These are phyloP conservation scores for Podaxis rugospora DNA, from an alignment of 768 basidiomycete genomes.

Conservation along the genomic window DNA sequence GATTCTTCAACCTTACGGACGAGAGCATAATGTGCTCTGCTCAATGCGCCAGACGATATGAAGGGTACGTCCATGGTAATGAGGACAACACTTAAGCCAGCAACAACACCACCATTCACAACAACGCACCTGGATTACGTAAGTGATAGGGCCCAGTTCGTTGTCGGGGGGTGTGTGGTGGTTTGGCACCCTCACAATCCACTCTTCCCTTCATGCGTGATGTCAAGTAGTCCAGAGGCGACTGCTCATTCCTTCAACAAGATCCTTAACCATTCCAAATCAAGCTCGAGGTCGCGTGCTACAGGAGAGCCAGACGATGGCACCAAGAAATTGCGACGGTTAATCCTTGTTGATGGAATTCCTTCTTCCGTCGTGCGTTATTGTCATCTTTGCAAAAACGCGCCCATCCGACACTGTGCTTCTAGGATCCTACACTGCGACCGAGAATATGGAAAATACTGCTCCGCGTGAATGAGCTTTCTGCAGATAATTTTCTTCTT, in stretches of 20 bases:
- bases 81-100: not conserved
- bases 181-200: not conserved
- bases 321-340: slow-evolving; percentile 77
- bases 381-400: not conserved
- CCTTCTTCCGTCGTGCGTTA: slow-evolving; percentile 69
- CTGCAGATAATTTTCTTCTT: slow-evolving; percentile 69
- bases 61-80: slow-evolving; percentile 69
- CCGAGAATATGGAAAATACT: slow-evolving; percentile 95
- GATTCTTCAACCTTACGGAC: slow-evolving; percentile 71
- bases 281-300: slow-evolving; percentile 58
- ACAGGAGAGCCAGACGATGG: slow-evolving; percentile 67
- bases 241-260: slow-evolving; percentile 79
- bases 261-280: slow-evolving; percentile 67
- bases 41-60: slow-evolving; percentile 72
- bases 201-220: slow-evolving; percentile 12
- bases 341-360: slow-evolving; percentile 90
- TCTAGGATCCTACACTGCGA: slow-evolving; percentile 76
- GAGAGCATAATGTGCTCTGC: slow-evolving; percentile 69
- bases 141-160: not conserved
- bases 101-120: not conserved
- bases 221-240: slow-evolving; percentile 17
- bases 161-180: not conserved
- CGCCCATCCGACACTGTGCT: not conserved
- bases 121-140: not conserved
- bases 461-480: slow-evolving; percentile 72